A percentile compares a stretch with the other conserved stretches of the same genome.
These are phyloP conservation scores for Scytalidium lignicola DNA, from an alignment of 2,329 filamentous ascomycete species.

Conservation along the genomic window DNA sequence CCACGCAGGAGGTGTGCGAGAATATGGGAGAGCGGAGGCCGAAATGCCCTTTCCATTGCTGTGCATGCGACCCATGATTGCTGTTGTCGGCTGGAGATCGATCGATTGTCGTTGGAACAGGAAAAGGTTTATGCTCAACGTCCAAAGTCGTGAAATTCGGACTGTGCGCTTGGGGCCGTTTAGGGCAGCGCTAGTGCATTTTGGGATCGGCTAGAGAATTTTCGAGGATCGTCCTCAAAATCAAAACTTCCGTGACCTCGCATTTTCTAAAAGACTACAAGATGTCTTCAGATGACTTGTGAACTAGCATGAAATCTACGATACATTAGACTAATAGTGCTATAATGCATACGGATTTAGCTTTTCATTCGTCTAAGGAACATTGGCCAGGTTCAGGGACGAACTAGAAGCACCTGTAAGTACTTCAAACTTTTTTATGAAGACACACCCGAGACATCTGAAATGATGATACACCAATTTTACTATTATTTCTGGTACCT, in stretches of 20 bases:
- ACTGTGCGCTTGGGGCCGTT: constrained; percentile 8
- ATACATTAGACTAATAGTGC: no score
- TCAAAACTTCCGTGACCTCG: background rate
- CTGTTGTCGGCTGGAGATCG: constrained; percentile 30
- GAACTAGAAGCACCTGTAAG: no score
- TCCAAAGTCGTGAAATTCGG: constrained; percentile 6
- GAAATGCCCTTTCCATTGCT: constrained; percentile 99
- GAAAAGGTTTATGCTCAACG: constrained; percentile 4
- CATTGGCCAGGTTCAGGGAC: no score
- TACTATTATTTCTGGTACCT: constrained; percentile 84
- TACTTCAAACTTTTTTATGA: background rate
- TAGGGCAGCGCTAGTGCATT: constrained; percentile 2
- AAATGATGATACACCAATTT: constrained; percentile 69
- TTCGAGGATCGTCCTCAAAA: background rate
- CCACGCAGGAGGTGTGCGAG: constrained; percentile 86
- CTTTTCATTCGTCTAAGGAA: no score
- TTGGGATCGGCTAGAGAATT: background rate
- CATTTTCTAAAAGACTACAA: no score
- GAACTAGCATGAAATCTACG: no score
- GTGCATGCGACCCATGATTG: constrained; percentile 95
- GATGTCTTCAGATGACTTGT: no score
- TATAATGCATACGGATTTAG: no score
- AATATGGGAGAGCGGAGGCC: constrained; percentile 93
- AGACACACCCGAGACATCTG: constrained; percentile 5
- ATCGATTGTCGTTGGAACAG: constrained; percentile 18